Base-by-base conservation (phyloP, 1,284 basidiomycete genomes). In the Trametes versicolor region DNA sequence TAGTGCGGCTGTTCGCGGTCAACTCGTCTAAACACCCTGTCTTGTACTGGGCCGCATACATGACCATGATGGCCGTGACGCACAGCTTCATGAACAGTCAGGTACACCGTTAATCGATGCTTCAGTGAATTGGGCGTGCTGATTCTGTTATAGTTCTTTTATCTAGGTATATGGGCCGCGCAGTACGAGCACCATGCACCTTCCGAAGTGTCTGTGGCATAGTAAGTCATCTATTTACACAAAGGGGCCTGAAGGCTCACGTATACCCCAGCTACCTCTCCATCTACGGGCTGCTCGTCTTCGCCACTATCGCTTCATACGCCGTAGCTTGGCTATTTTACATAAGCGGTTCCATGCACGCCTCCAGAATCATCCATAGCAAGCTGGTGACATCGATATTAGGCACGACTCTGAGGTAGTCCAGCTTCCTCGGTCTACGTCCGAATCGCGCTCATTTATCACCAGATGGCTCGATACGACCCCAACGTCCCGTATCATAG, bases 341-440 rank as follows among this genome's bases (percentile, higher is more conserved):
- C 71, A 75, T 83, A 27, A 70, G 77, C 27, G 83, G 83, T 4
- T 73, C 80, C 37, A 65, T 78, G 68, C 79, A 80, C 49, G 90
- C 91, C 2, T 87, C 88, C 2, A 79, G 82, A 54, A 74, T 72
- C 13, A 82, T 92, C 15, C 91, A 92, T 69, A 70, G 76, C 32
- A 77, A 77, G 50, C 82, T 93, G 23, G 75, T 92, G 17, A 73
- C 83, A 25, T 80, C 82, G 8, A 79, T 91, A n/a, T 80, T 91
- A n/a, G 82, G 83, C 4, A 83, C 87, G 0, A 87, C 85, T n/a
- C 74, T 88, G 62, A 79, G 86, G 76, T 81, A 49, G 4, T 21
- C 6, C n/a, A n/a, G 23, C 45, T 15, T 23, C 32, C 7, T 12
- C 10, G 4, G 15, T n/a, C 13, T 39, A 15, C 34, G 17, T 6